A percentile compares a stretch with the other conserved stretches of the same genome.
These are phyloP conservation scores for Penicillium flavigenum DNA, from an alignment of 495 filamentous ascomycete species.

Conservation along the genomic window DNA sequence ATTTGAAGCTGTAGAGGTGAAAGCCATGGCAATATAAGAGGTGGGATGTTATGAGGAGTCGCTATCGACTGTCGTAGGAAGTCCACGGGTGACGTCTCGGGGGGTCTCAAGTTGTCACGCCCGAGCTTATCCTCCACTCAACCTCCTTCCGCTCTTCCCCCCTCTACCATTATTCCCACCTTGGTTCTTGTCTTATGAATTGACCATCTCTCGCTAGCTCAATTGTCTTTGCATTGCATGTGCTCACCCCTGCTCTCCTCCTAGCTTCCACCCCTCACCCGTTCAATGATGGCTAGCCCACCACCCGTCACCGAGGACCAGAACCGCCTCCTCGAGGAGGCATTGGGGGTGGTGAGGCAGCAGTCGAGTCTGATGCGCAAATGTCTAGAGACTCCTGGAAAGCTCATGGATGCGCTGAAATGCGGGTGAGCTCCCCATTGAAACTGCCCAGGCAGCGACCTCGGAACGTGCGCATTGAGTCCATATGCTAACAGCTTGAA, in stretches of 20 bases:
- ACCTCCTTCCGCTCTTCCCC: slow-evolving; percentile 9
- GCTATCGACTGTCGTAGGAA: slow-evolving; percentile 3
- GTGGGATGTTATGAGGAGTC: neutral
- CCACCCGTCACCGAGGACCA: slow-evolving; percentile 82
- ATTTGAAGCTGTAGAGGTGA: neutral
- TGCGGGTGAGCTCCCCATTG: slow-evolving; percentile 72
- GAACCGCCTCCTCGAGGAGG: slow-evolving; percentile 93
- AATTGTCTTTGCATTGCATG: slow-evolving; percentile 29
- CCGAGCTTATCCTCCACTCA: slow-evolving; percentile 14
- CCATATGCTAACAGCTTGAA: slow-evolving; percentile 19
- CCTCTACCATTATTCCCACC: slow-evolving; percentile 5
- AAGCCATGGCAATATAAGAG: neutral
- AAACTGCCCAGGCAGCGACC: slow-evolving; percentile 38
- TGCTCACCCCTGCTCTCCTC: slow-evolving; percentile 31
- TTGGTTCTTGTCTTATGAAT: slow-evolving; percentile 7
- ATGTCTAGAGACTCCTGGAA: slow-evolving; percentile 93
- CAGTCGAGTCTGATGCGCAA: slow-evolving; percentile 96
- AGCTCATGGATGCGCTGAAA: slow-evolving; percentile 99
- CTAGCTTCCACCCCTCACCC: slow-evolving; percentile 20
- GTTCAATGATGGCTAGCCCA: slow-evolving; percentile 53
- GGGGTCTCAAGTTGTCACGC: slow-evolving; percentile 21
- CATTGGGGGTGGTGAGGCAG: slow-evolving; percentile 91
- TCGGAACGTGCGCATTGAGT: slow-evolving; percentile 18
- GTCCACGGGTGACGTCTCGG: slow-evolving; percentile 22
- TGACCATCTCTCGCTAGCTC: slow-evolving; percentile 9